Conservation (phyloP, 495 filamentous ascomycete species). For the Penicillium mononematosum region DNA sequence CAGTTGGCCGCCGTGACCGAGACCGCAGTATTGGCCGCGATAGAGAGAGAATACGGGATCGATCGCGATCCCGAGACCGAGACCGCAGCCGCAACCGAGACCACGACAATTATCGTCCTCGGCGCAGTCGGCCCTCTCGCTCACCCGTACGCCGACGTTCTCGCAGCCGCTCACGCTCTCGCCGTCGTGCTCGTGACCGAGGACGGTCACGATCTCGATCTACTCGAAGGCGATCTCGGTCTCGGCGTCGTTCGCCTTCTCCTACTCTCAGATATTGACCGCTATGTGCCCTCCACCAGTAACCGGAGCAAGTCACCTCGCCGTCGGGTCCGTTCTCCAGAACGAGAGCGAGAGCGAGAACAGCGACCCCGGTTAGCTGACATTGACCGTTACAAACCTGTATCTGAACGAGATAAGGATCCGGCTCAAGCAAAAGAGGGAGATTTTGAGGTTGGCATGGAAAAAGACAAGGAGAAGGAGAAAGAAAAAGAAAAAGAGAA, state of each 20-base stretch:
- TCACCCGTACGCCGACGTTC: constrained; percentile 25
- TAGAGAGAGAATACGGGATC: constrained; percentile 38
- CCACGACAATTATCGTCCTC: constrained; percentile 30
- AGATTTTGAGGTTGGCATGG: background rate
- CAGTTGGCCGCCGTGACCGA: constrained; percentile 30
- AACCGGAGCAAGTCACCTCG: constrained; percentile 47
- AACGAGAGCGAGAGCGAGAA: constrained; percentile 29
- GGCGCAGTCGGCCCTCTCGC: constrained; percentile 26
- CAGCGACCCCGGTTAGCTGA: constrained; percentile 32
- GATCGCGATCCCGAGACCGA: constrained; percentile 37
- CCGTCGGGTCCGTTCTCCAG: constrained; percentile 41
- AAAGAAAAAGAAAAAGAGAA: constrained; percentile 13
- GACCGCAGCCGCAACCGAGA: constrained; percentile 31
- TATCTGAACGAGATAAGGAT: constrained; percentile 34
- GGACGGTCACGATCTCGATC: constrained; percentile 18
- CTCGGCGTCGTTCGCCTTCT: constrained; percentile 31
- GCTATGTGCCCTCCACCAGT: constrained; percentile 49
- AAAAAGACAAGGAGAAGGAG: constrained; percentile 1
- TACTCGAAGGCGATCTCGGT: constrained; percentile 27
- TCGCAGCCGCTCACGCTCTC: constrained; percentile 19
- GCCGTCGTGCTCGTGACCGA: constrained; percentile 23
- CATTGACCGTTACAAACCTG: constrained; percentile 57
- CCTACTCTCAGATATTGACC: constrained; percentile 50
- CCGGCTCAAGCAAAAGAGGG: constrained; percentile 8
- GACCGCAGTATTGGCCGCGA: constrained; percentile 38